Percentiles rank a stretch among this genome's conserved stretches.
Evolutionary conservation across 2,329 filamentous ascomycete species (phyloP).

Genomic region (Hypoxylon sp.): DNA sequence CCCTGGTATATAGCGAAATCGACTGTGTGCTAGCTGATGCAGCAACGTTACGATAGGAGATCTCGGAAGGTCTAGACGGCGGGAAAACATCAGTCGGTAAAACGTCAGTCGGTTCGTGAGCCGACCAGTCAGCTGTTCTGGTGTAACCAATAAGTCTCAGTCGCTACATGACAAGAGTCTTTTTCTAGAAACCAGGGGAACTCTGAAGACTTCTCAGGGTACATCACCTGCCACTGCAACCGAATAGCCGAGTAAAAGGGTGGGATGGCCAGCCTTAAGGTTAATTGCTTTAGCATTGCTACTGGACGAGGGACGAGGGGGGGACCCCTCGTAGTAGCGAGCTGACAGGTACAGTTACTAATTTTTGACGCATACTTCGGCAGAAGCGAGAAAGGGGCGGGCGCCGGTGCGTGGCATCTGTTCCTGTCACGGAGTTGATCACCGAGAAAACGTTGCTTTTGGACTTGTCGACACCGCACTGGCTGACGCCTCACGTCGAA

Average conservation of each 20-base stretch:
- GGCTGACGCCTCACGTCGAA: slow-evolving; percentile 33
- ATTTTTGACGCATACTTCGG: slow-evolving; percentile 41
- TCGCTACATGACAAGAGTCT: slow-evolving; percentile 18
- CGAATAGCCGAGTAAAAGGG: slow-evolving; percentile 36
- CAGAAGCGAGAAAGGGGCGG: slow-evolving; percentile 33
- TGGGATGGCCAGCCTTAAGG: slow-evolving; percentile 38
- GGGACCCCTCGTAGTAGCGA: slow-evolving; percentile 17
- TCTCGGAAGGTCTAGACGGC: slow-evolving; percentile 35
- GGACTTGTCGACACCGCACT: slow-evolving; percentile 40
- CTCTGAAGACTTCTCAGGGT: slow-evolving; percentile 26
- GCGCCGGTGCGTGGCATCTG: slow-evolving; percentile 36
- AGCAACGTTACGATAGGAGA: slow-evolving; percentile 40
- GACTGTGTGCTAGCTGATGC: slow-evolving; percentile 30
- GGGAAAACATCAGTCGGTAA: slow-evolving; percentile 33
- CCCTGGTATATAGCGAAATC: slow-evolving; percentile 30
- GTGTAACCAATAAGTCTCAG: slow-evolving; percentile 38
- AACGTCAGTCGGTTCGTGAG: slow-evolving; percentile 35
- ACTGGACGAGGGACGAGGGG: slow-evolving; percentile 16
- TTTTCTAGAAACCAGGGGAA: slow-evolving; percentile 39
- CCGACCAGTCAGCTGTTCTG: slow-evolving; percentile 27
- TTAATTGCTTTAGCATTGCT: slow-evolving; percentile 24
- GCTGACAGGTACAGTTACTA: slow-evolving; percentile 19
- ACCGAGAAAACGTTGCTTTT: slow-evolving; percentile 39
- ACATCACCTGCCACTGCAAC: slow-evolving; percentile 36
- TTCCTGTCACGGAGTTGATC: slow-evolving; percentile 35